These are phyloP conservation scores for Aristolochia contorta DNA, from an alignment of 164 flowering plant species.

Conservation along the genomic window DNA sequence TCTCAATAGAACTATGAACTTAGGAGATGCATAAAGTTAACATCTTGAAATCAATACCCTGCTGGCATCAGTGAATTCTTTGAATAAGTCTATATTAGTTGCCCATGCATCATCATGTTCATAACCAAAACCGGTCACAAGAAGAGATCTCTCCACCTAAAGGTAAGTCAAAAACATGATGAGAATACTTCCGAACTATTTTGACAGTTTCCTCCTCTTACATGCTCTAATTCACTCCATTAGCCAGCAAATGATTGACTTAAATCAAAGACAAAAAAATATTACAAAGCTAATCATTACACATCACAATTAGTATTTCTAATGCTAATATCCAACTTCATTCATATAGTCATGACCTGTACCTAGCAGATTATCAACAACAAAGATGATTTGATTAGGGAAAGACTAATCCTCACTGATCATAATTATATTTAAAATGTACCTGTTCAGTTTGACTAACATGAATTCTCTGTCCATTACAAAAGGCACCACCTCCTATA, in stretches of 20 bases:
- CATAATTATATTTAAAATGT: slow-evolving; percentile 4
- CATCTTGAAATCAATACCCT: slow-evolving; percentile 33
- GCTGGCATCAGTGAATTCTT: slow-evolving; percentile 86
- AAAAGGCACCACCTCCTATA: slow-evolving; percentile 85
- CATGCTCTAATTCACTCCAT: too few species aligned
- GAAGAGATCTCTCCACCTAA: slow-evolving; percentile 84
- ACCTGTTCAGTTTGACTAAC: slow-evolving; percentile 77
- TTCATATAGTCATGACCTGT: too few species aligned
- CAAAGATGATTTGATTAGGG: too few species aligned
- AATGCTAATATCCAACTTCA: too few species aligned
- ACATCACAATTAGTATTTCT: too few species aligned
- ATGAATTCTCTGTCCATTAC: slow-evolving; percentile 75
- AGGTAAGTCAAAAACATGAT: neutral
- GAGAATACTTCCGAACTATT: too few species aligned
- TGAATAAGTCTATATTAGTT: slow-evolving; percentile 78
- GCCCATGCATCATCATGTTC: slow-evolving; percentile 97
- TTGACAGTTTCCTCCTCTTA: too few species aligned
- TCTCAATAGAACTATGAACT: neutral
- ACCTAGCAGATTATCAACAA: neutral
- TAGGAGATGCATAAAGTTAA: neutral
- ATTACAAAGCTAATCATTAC: too few species aligned
- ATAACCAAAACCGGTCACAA: slow-evolving; percentile 97
- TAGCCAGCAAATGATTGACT: too few species aligned
- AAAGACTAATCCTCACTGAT: neutral
- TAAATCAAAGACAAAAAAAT: too few species aligned